phyloP scores from a whole-genome alignment of 2,329 filamentous ascomycete genomes.

The Dactylellina parvicollis region DNA sequence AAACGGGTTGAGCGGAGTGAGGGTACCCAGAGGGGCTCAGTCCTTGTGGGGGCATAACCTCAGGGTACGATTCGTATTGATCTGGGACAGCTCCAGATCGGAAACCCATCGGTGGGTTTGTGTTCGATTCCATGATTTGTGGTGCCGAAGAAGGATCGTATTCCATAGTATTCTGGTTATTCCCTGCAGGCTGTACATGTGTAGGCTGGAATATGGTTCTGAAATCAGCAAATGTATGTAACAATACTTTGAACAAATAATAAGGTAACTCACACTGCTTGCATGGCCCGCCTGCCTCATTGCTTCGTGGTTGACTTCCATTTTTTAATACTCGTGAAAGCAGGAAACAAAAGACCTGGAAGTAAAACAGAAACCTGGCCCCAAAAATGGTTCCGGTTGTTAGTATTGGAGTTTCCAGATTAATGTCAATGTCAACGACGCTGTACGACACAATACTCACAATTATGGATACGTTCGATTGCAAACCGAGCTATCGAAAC shows the following conservation, averaged over 20 bases:
- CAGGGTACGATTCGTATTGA: conserved; percentile 49
- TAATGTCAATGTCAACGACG: too few relatives aligned
- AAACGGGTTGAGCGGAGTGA: conserved; percentile 12
- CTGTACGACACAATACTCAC: too few relatives aligned
- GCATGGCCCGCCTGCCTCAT: conserved; percentile 25
- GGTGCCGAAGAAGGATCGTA: conserved; percentile 38
- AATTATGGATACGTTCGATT: too few relatives aligned
- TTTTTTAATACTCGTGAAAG: not conserved
- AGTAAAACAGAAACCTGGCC: not conserved
- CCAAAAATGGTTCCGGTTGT: too few relatives aligned
- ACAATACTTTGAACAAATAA: not conserved
- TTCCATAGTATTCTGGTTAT: conserved; percentile 30
- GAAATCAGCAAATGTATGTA: not conserved
- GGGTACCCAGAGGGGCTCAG: conserved; percentile 18
- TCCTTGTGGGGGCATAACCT: conserved; percentile 38
- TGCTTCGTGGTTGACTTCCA: conserved; percentile 48
- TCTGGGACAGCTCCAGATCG: conserved; percentile 45
- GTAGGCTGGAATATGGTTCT: not conserved
- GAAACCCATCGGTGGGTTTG: conserved; percentile 34
- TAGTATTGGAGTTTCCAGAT: too few relatives aligned
- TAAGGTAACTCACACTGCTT: conserved; percentile 16
- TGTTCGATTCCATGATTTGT: conserved; percentile 24
- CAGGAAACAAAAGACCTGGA: not conserved
- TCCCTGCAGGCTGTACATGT: not conserved
- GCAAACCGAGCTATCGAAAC: not conserved